phyloP scores from a whole-genome alignment of 352 stramenopile genomes.

The Discostella stelligera region DNA sequence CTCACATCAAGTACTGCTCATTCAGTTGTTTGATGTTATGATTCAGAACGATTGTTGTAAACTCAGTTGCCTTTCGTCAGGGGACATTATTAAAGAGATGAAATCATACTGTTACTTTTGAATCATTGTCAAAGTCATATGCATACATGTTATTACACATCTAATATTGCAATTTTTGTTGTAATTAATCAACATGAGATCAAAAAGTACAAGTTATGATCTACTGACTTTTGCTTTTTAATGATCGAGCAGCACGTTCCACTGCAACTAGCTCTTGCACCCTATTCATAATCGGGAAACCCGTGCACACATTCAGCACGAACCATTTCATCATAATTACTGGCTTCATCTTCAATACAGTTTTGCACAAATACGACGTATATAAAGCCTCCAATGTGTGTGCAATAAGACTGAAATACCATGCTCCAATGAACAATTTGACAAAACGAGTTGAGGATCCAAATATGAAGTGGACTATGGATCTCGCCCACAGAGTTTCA shows the following conservation, averaged over 20 bases:
- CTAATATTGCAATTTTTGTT: too few relatives aligned
- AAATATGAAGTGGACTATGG: slow-evolving; percentile 41
- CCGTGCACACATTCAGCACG: slow-evolving; percentile 44
- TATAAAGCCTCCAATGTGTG: slow-evolving; percentile 52
- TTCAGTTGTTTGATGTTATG: slow-evolving; percentile 35
- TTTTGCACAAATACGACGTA: slow-evolving; percentile 34
- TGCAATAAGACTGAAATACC: slow-evolving; percentile 43
- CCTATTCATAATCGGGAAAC: slow-evolving; percentile 54
- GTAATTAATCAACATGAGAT: too few relatives aligned
- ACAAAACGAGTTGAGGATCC: slow-evolving; percentile 41
- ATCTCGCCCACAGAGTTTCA: slow-evolving; percentile 17
- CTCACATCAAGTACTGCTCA: slow-evolving; percentile 9
- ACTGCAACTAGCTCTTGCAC: slow-evolving; percentile 33
- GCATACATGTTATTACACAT: too few relatives aligned
- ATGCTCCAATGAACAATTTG: slow-evolving; percentile 29
- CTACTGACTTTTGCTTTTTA: slow-evolving; percentile 1
- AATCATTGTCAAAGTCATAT: too few relatives aligned
- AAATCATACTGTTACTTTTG: too few relatives aligned
- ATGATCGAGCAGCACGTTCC: slow-evolving; percentile 5
- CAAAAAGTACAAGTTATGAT: not conserved
- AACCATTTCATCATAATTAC: slow-evolving; percentile 38
- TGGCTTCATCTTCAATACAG: slow-evolving; percentile 36
- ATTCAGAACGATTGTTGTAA: slow-evolving; percentile 29
- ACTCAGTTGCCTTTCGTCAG: slow-evolving; percentile 39
- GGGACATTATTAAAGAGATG: slow-evolving; percentile 2